Evolutionary conservation across 2,329 filamentous ascomycete species (phyloP).

Genomic region (Fusarium ramigenum): DNA sequence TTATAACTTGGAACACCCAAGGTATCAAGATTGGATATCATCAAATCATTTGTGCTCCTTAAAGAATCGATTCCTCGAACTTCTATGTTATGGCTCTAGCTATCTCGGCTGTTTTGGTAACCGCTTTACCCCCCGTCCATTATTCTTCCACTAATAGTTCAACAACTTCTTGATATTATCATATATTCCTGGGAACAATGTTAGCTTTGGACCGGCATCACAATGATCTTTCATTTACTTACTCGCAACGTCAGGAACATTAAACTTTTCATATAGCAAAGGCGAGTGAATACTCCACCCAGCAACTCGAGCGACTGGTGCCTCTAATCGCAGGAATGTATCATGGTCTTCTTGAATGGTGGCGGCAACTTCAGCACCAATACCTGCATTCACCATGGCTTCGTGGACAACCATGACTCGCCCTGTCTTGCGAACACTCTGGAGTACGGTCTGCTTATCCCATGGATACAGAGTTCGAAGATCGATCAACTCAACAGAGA

Average conservation of each 20-base stretch:
- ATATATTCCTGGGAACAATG: conserved; percentile 66
- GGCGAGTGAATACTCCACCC: conserved; percentile 91
- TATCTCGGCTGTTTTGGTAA: background rate
- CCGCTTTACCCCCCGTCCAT: background rate
- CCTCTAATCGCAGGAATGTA: conserved; percentile 85
- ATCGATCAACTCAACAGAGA: conserved; percentile 86
- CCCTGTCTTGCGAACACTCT: conserved; percentile 88
- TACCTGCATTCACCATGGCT: conserved; percentile 87
- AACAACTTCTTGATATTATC: conserved; percentile 74
- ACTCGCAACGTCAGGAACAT: conserved; percentile 88
- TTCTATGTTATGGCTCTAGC: background rate
- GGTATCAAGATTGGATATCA: background rate
- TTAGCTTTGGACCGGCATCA: conserved; percentile 3
- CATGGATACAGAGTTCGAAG: conserved; percentile 90
- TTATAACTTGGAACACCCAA: background rate
- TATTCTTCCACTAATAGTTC: conserved; percentile 56
- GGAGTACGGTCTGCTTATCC: conserved; percentile 82
- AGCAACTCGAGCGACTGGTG: conserved; percentile 83
- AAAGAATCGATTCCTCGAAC: background rate
- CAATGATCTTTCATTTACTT: conserved; percentile 54
- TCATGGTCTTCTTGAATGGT: conserved; percentile 81
- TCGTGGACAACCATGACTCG: conserved; percentile 90
- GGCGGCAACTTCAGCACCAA: conserved; percentile 89
- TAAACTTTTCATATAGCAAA: conserved; percentile 80
- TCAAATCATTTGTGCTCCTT: background rate